These are phyloP conservation scores for Postia placenta DNA, from an alignment of 768 basidiomycete species.

Conservation along the genomic window DNA sequence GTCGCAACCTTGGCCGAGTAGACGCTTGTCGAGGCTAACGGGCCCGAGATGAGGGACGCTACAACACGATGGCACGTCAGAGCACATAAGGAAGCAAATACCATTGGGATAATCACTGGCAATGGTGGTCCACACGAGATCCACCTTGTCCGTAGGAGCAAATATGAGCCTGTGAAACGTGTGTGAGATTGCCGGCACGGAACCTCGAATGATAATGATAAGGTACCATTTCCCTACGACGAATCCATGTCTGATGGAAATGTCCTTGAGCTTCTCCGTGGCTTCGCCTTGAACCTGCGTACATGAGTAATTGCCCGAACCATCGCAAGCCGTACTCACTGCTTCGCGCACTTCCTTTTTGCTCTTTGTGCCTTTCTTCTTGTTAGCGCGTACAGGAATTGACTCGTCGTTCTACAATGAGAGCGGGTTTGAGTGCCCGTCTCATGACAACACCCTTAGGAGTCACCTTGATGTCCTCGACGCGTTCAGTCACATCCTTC, in stretches of 20 bases:
- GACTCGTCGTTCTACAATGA: slow-evolving; percentile 50
- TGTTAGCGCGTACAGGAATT: slow-evolving; percentile 62
- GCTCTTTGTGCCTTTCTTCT: slow-evolving; percentile 66
- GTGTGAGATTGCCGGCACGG: neutral
- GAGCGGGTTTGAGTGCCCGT: neutral
- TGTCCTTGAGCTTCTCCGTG: slow-evolving; percentile 49
- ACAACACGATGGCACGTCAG: neutral
- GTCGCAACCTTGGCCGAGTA: slow-evolving; percentile 62
- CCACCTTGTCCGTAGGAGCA: slow-evolving; percentile 53
- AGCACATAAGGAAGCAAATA: neutral
- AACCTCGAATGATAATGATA: neutral
- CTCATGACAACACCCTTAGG: neutral
- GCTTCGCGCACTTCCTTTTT: slow-evolving; percentile 73
- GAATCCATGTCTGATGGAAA: slow-evolving; percentile 48
- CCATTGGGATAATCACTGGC: slow-evolving; percentile 37
- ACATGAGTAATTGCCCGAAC: neutral
- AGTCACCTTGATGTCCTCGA: slow-evolving; percentile 55
- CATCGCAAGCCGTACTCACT: slow-evolving; percentile 29
- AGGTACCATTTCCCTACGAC: slow-evolving; percentile 66
- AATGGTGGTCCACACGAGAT: slow-evolving; percentile 54
- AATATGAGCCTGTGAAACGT: slow-evolving; percentile 53
- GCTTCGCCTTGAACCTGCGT: slow-evolving; percentile 55
- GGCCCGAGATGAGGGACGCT: slow-evolving; percentile 65
- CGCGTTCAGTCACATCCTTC: slow-evolving; percentile 45
- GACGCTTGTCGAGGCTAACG: slow-evolving; percentile 53